phyloP scores from a whole-genome alignment of 2,329 filamentous ascomycete genomes.

The Akanthomyces lecanii region DNA sequence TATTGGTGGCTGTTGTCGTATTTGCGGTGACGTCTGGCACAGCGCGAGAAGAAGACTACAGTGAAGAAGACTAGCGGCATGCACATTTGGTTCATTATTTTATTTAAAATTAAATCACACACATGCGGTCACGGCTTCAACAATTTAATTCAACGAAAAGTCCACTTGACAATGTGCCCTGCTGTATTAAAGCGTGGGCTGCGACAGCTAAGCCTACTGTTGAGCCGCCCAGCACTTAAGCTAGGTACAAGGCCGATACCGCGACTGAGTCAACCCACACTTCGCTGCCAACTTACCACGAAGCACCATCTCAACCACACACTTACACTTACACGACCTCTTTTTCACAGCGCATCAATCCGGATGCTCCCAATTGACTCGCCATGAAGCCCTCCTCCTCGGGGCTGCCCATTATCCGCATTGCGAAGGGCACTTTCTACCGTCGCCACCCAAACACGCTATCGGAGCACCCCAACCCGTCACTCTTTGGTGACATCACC shows the following conservation, averaged over 20 bases:
- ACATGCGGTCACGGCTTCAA: background rate
- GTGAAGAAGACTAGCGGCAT: background rate
- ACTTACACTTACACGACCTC: background rate
- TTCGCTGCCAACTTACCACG: background rate
- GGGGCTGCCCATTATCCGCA: constrained; percentile 60
- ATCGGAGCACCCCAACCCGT: constrained; percentile 55
- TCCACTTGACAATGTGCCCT: too few species aligned
- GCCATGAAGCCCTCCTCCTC: constrained; percentile 35
- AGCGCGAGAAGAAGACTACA: background rate
- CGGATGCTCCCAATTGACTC: constrained; percentile 23
- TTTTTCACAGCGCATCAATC: constrained; percentile 18
- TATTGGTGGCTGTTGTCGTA: background rate
- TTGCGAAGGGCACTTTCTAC: constrained; percentile 80
- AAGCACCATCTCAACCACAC: background rate
- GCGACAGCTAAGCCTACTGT: too few species aligned
- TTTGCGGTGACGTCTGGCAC: background rate
- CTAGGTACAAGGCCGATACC: background rate
- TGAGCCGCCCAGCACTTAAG: background rate
- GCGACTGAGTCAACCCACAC: constrained; percentile 6
- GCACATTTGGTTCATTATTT: background rate
- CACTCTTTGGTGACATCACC: constrained; percentile 67
- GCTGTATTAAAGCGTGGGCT: background rate
- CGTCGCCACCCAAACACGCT: constrained; percentile 61
- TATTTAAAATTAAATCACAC: background rate
- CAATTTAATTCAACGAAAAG: too few species aligned